Evolutionary conservation across 495 filamentous ascomycete species (phyloP).

Genomic region (Xylaria intraflava): DNA sequence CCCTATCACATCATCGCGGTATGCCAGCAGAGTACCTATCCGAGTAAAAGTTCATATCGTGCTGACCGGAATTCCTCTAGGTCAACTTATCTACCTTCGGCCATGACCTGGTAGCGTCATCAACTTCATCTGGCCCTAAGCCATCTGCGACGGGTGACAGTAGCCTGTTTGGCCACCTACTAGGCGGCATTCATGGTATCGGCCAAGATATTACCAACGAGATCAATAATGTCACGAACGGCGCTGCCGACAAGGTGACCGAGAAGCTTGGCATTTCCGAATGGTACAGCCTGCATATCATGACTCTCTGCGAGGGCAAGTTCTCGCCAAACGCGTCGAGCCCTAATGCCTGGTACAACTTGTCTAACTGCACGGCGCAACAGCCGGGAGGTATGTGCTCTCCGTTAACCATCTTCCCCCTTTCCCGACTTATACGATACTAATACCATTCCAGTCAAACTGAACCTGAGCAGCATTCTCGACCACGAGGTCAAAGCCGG

Average conservation of each 20-base stretch:
- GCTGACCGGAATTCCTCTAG: slow-evolving; percentile 26
- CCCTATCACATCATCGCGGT: slow-evolving; percentile 61
- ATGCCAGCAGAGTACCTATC: slow-evolving; percentile 20
- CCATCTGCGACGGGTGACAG: slow-evolving; percentile 12
- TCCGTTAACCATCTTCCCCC: background rate
- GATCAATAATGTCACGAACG: slow-evolving; percentile 30
- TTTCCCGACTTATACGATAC: background rate
- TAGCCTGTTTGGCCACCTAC: slow-evolving; percentile 16
- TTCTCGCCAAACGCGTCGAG: slow-evolving; percentile 49
- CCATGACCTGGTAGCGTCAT: slow-evolving; percentile 37
- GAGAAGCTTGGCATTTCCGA: slow-evolving; percentile 52
- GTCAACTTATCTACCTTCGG: slow-evolving; percentile 61
- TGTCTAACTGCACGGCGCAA: slow-evolving; percentile 55
- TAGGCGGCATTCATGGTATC: slow-evolving; percentile 21
- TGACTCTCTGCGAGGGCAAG: slow-evolving; percentile 61
- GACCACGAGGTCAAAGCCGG: slow-evolving; percentile 46
- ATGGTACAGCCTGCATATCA: slow-evolving; percentile 68
- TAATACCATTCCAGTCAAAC: slow-evolving; percentile 29
- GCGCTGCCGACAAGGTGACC: slow-evolving; percentile 41
- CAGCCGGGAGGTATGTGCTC: slow-evolving; percentile 45
- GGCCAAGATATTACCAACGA: slow-evolving; percentile 30
- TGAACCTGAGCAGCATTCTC: slow-evolving; percentile 55
- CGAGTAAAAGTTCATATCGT: background rate
- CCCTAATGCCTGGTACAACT: slow-evolving; percentile 41
- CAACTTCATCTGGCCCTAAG: slow-evolving; percentile 19